Evolutionary conservation across 1,284 basidiomycete genomes (phyloP).

Genomic region (Austroboletus novae-zelandiae): DNA sequence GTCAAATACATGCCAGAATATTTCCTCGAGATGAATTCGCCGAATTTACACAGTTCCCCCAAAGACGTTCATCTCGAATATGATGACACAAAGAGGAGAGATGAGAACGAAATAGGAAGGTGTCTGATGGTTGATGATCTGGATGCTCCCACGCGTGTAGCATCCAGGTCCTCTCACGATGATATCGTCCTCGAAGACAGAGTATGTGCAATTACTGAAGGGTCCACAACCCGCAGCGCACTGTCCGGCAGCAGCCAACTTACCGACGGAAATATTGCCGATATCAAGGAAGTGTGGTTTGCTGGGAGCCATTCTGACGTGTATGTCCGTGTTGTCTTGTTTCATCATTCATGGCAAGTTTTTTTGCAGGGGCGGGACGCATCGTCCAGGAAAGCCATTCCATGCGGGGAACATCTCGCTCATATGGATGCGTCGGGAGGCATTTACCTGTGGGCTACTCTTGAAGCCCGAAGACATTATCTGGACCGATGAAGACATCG

Average conservation of each 20-base stretch:
- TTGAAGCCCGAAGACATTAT: conserved; percentile 17
- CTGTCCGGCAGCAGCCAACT: no score
- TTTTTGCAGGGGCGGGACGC: conserved; percentile 17
- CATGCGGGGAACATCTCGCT: conserved; percentile 21
- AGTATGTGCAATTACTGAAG: no score
- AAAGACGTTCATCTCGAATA: no score
- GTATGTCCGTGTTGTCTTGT: conserved; percentile 11
- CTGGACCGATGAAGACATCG: conserved; percentile 12
- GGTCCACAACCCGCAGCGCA: no score
- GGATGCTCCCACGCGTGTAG: no score
- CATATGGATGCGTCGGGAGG: conserved; percentile 23
- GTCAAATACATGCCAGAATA: conserved; percentile 39
- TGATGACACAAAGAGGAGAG: no score
- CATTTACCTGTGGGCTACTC: conserved; percentile 3
- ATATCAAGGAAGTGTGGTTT: conserved; percentile 29
- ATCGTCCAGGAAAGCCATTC: conserved; percentile 6
- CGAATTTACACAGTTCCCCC: no score
- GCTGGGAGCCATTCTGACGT: conserved; percentile 29
- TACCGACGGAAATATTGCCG: background rate
- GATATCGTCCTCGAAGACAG: no score
- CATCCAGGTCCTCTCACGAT: no score
- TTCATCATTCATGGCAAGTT: no score
- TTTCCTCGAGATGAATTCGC: conserved; percentile 16
- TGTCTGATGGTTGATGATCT: no score
- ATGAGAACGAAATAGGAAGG: no score